Evolutionary conservation across 768 basidiomycete species (phyloP).

Genomic region (Multifurca ochricompacta): DNA sequence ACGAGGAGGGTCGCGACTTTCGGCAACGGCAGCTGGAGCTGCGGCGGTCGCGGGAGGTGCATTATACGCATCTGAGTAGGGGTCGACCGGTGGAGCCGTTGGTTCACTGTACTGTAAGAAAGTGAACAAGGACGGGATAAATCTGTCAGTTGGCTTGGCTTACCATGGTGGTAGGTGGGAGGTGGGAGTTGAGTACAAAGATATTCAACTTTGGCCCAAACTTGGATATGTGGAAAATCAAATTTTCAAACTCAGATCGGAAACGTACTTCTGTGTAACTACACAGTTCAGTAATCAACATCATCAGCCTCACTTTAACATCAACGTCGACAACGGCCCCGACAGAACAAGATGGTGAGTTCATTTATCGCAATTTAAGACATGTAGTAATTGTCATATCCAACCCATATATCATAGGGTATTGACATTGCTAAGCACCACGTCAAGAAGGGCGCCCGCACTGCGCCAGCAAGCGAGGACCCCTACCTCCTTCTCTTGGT

Average conservation of each 20-base stretch:
- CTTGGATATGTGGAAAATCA: slow-evolving; percentile 13
- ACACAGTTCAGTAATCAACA: slow-evolving; percentile 64
- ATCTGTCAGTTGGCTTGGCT: slow-evolving; percentile 27
- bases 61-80: slow-evolving; percentile 77
- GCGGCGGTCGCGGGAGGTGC: slow-evolving; percentile 48
- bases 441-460: slow-evolving; percentile 95
- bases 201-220: slow-evolving; percentile 28
- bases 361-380: slow-evolving; percentile 33
- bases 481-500: slow-evolving; percentile 97
- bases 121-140: slow-evolving; percentile 5
- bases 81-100: slow-evolving; percentile 54
- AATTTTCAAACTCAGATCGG: slow-evolving; percentile 24
- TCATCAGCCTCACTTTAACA: slow-evolving; percentile 41
- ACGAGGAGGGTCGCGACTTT: slow-evolving; percentile 51
- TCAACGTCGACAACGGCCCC: slow-evolving; percentile 35
- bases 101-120: slow-evolving; percentile 56
- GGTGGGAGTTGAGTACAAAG: slow-evolving; percentile 33
- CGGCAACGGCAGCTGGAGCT: slow-evolving; percentile 31
- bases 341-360: slow-evolving; percentile 70
- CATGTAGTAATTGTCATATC: slow-evolving; percentile 8
- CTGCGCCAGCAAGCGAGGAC: slow-evolving; percentile 97
- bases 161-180: too few relatives aligned
- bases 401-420: slow-evolving; percentile 47
- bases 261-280: slow-evolving; percentile 39
- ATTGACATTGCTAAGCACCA: slow-evolving; percentile 95